Evolutionary conservation across 2,329 filamentous ascomycete genomes (phyloP).

Genomic region (Beauveria scarabaeidicola): DNA sequence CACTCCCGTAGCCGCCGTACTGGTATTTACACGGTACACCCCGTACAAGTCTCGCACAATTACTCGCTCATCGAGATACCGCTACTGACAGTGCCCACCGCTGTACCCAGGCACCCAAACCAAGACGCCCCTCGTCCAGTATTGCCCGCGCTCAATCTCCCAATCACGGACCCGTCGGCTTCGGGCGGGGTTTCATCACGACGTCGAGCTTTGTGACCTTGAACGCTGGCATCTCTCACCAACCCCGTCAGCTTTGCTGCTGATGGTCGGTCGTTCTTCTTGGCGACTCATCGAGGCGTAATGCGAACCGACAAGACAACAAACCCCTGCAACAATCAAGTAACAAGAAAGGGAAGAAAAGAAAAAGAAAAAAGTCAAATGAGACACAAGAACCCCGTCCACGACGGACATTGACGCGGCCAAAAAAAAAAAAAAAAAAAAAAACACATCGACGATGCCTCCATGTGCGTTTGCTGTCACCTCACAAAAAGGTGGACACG

Average conservation of each 20-base stretch:
- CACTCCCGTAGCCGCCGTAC: neutral
- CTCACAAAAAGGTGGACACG: slow-evolving; percentile 2
- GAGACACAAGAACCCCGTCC: neutral
- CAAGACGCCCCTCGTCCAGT: slow-evolving; percentile 6
- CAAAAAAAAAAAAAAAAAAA: neutral
- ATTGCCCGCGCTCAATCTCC: neutral
- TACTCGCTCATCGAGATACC: neutral
- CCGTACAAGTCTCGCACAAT: neutral
- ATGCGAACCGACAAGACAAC: neutral
- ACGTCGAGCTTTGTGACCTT: neutral
- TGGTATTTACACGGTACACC: neutral
- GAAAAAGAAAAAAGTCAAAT: neutral
- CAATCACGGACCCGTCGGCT: neutral
- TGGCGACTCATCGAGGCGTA: neutral
- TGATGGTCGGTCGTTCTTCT: neutral
- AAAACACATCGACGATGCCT: slow-evolving; percentile 8
- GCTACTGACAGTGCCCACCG: neutral
- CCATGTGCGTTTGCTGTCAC: slow-evolving; percentile 6
- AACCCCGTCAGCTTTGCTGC: neutral
- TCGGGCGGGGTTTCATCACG: neutral
- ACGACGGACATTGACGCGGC: neutral
- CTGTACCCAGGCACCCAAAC: neutral
- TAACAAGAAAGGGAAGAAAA: neutral
- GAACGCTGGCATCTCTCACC: too few species aligned
- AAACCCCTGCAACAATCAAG: neutral